A percentile compares a stretch with the other conserved stretches of the same genome.
phyloP scores from a whole-genome alignment of 73 alveolate genomes.

The Tetrahymena borealis region DNA sequence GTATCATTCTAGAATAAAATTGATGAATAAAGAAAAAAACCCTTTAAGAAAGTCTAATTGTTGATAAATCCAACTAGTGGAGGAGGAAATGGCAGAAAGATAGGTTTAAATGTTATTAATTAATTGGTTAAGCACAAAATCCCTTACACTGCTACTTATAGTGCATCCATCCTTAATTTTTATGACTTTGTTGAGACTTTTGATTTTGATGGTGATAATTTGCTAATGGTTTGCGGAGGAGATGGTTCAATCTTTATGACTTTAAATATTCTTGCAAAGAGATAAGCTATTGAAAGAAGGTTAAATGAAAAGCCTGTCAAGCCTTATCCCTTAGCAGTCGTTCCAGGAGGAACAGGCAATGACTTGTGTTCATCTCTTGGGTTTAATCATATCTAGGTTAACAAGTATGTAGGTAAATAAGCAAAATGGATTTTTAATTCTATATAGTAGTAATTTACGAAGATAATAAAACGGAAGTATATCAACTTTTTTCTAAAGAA shows the following conservation, averaged over 20 bases:
- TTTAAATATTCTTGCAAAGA: not conserved
- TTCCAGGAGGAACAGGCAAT: conserved; percentile 3
- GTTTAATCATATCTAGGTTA: not conserved
- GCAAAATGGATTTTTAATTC: no score
- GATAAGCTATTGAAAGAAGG: not conserved
- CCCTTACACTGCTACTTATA: not conserved
- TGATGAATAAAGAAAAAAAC: not conserved
- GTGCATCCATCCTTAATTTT: not conserved
- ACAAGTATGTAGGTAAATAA: not conserved
- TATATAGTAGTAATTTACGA: no score
- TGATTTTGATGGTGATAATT: not conserved
- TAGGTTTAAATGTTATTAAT: not conserved
- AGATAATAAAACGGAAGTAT: no score
- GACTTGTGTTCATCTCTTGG: not conserved
- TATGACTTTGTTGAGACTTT: not conserved
- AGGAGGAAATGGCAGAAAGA: not conserved
- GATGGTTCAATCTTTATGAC: not conserved
- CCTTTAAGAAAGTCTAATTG: not conserved
- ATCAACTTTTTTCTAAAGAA: no score
- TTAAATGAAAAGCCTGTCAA: not conserved
- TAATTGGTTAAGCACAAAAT: not conserved
- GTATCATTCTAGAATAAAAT: not conserved
- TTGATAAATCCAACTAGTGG: not conserved
- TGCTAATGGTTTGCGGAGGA: not conserved
- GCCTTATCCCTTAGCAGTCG: not conserved